Base-by-base conservation (phyloP, 441 rosid species). In the Euphorbia celastroides region DNA sequence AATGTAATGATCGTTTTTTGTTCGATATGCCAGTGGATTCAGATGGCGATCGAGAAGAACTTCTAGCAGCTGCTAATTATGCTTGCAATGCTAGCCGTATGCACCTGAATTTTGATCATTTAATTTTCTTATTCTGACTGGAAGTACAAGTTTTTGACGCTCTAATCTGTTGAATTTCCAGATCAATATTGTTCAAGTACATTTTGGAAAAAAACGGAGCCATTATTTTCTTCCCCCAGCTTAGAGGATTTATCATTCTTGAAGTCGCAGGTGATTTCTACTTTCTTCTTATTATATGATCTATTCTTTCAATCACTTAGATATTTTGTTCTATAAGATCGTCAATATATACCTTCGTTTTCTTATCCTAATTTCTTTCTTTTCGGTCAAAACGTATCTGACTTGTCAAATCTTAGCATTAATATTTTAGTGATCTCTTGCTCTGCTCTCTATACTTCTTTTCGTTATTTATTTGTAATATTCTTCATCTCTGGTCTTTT, bases 121-220 rank as follows among this genome's bases (percentile, higher is more conserved):
- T 28, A 34, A 56, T 17, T 46, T 68, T 28, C 41, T 26, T 1
- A 12, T 60, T 48, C 25, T 27, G 22, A 36, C 7, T 34, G n/a
- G 16, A 32, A 38, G 41, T 62, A 42, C 22, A 8, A 22, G 17
- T 65, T 19, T 17, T 14, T 25, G 51, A 44, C 25, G 10, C 22
- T 5, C 26, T 54, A 50, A 54, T 34, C 48, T n/a, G 19, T 65
- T 68, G 34, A 54, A 73, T 72, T 56, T 75, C 65, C 74, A 86
- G 91, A 78, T 82, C 76, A 70, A 70, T 71, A 74, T 44, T 80
- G 85, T 71, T 76, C 83, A 57, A 72, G 75, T 71, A 36, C 76
- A 34, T 81, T 86, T 72, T 84, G 88, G 91, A 86, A 84, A 81
- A 70, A 74, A 57, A 67, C 79, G 71, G 91, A 82, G 66, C 71